Conservation (phyloP, 805 yeast species). For the Saturnispora sekii region DNA sequence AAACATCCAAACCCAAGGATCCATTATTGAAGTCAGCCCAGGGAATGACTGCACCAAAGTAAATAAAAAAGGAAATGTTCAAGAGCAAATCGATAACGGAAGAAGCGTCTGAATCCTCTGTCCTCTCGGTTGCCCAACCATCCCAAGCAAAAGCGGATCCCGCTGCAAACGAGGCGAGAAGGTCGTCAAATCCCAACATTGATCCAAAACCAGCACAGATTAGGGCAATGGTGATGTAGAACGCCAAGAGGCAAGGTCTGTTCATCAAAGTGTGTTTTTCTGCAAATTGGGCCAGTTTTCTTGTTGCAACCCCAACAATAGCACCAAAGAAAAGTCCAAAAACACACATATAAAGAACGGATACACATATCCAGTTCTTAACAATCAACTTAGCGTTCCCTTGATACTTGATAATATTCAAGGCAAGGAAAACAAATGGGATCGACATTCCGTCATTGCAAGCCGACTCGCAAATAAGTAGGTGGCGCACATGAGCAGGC, state of each 20-base stretch:
- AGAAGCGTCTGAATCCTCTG: slow-evolving; percentile 49
- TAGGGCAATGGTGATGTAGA: slow-evolving; percentile 42
- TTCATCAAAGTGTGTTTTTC: slow-evolving; percentile 43
- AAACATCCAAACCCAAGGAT: slow-evolving; percentile 35
- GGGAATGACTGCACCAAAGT: slow-evolving; percentile 59
- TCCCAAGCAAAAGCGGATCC: slow-evolving; percentile 66
- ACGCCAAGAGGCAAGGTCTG: slow-evolving; percentile 44
- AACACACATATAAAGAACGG: slow-evolving; percentile 50
- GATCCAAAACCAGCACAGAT: slow-evolving; percentile 52
- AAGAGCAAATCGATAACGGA: slow-evolving; percentile 52
- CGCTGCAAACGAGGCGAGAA: slow-evolving; percentile 60
- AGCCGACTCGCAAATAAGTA: slow-evolving; percentile 62
- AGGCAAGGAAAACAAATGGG: slow-evolving; percentile 55
- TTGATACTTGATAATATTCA: slow-evolving; percentile 40
- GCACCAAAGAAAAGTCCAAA: slow-evolving; percentile 46
- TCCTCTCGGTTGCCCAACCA: slow-evolving; percentile 47
- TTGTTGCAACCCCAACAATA: slow-evolving; percentile 38
- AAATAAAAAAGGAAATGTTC: slow-evolving; percentile 54
- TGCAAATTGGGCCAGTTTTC: slow-evolving; percentile 40
- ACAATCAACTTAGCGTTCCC: slow-evolving; percentile 41
- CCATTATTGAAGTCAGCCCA: slow-evolving; percentile 49
- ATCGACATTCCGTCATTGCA: slow-evolving; percentile 65
- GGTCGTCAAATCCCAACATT: slow-evolving; percentile 61
- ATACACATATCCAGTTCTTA: slow-evolving; percentile 48
- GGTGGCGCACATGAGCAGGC: slow-evolving; percentile 45